A percentile compares a stretch with the other conserved stretches of the same genome.
These are phyloP conservation scores for Penicillium sumatraense DNA, from an alignment of 2,329 filamentous ascomycete genomes.

Conservation along the genomic window DNA sequence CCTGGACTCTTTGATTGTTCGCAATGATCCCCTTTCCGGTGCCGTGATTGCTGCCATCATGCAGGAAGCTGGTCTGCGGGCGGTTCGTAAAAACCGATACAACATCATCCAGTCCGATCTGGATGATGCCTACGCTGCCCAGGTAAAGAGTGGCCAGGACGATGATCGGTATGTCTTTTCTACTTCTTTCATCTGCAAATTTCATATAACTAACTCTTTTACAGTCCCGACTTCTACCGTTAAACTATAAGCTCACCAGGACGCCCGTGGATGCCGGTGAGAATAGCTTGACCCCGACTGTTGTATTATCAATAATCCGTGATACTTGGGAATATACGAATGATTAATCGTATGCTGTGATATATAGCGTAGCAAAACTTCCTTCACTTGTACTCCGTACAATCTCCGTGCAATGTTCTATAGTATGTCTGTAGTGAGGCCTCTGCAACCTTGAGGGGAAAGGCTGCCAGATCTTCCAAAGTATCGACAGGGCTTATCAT, in stretches of 20 bases:
- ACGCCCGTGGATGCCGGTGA: constrained; percentile 20
- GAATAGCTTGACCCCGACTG: constrained; percentile 28
- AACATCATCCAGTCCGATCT: constrained; percentile 98
- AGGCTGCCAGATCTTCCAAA: too few species aligned
- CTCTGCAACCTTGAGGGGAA: too few species aligned
- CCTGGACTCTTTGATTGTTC: constrained; percentile 91
- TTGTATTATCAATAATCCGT: constrained; percentile 37
- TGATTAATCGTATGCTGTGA: constrained; percentile 6
- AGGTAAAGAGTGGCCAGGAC: constrained; percentile 84
- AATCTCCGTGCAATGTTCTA: too few species aligned
- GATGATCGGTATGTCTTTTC: constrained; percentile 60
- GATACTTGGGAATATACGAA: constrained; percentile 19
- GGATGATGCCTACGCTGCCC: constrained; percentile 94
- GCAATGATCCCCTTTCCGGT: constrained; percentile 93
- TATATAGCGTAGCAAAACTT: neutral
- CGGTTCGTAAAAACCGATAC: constrained; percentile 96
- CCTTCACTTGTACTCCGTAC: too few species aligned
- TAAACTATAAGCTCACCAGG: constrained; percentile 25
- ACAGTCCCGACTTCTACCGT: constrained; percentile 92
- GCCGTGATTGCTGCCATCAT: constrained; percentile 98
- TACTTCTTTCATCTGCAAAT: neutral
- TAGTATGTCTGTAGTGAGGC: too few species aligned
- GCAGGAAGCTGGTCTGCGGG: constrained; percentile 94
- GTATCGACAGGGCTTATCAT: too few species aligned
- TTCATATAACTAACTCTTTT: constrained; percentile 52